Conservation (phyloP, 2,329 filamentous ascomycete species). For the Sclerotinia borealis region DNA sequence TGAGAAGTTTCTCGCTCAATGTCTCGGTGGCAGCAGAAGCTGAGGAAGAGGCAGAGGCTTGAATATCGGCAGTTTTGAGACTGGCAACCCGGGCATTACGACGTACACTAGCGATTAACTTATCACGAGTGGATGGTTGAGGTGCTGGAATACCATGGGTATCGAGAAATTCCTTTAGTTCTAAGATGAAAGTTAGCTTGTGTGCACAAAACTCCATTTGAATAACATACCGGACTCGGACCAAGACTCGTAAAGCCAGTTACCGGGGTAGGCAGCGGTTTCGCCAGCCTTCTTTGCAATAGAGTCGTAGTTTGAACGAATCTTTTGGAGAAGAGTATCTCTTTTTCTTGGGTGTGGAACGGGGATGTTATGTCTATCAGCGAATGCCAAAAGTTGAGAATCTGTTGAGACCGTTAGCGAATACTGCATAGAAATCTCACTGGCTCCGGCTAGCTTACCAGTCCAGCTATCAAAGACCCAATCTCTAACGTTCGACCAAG, state of each 20-base stretch:
- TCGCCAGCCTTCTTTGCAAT: conserved; percentile 70
- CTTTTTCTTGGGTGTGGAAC: conserved; percentile 82
- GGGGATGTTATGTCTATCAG: conserved; percentile 77
- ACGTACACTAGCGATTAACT: conserved; percentile 80
- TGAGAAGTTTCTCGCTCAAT: conserved; percentile 76
- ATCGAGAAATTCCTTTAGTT: conserved; percentile 90
- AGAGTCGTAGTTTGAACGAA: conserved; percentile 74
- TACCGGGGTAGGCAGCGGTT: conserved; percentile 77
- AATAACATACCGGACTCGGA: conserved; percentile 54
- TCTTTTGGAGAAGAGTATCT: conserved; percentile 71
- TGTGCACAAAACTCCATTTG: not conserved
- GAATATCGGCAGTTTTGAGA: conserved; percentile 56
- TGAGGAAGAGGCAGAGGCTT: conserved; percentile 55
- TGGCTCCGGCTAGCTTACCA: not conserved
- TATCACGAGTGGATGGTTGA: conserved; percentile 78
- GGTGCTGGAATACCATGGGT: conserved; percentile 79
- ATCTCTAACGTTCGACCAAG: conserved; percentile 68
- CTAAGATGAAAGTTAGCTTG: conserved; percentile 35
- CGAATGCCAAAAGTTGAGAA: conserved; percentile 87
- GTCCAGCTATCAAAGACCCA: conserved; percentile 81
- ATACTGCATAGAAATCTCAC: not conserved
- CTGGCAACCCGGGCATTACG: conserved; percentile 82
- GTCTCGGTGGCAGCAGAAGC: conserved; percentile 66
- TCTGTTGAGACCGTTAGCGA: conserved; percentile 50
- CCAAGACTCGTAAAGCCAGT: conserved; percentile 92